Conservation (phyloP, 148 eudicot genomes). For the Selenicereus undatus region DNA sequence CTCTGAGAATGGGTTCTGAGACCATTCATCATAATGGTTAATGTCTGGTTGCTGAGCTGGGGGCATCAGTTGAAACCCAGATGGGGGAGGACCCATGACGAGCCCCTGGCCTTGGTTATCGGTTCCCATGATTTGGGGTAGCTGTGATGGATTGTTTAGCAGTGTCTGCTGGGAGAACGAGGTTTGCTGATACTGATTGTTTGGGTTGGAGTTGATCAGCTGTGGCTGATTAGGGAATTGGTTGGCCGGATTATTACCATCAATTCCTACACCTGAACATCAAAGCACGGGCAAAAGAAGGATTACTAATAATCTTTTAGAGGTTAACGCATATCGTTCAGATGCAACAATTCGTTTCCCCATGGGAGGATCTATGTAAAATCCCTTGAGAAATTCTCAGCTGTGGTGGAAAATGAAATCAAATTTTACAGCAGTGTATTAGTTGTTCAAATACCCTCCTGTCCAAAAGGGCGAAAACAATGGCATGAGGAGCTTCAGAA, state of each 20-base stretch:
- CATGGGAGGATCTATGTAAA: no score
- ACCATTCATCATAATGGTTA: constrained; percentile 72
- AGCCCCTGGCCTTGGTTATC: constrained; percentile 25
- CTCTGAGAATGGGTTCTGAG: constrained; percentile 58
- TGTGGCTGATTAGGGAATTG: constrained; percentile 51
- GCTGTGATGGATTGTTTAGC: constrained; percentile 34
- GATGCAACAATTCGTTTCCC: no score
- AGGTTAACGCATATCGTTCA: no score
- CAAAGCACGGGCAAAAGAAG: neutral
- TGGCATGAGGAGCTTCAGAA: no score
- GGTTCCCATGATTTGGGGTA: constrained; percentile 30
- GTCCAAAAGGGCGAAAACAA: no score
- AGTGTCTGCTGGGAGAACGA: constrained; percentile 33
- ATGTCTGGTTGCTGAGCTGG: constrained; percentile 42
- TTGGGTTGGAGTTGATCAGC: constrained; percentile 19
- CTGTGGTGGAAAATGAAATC: no score
- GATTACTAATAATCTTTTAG: no score
- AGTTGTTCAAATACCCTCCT: no score
- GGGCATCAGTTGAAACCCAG: constrained; percentile 42
- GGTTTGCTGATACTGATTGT: neutral
- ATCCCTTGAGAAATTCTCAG: no score
- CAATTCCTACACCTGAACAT: constrained; percentile 45
- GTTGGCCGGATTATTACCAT: constrained; percentile 38
- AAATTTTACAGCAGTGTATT: no score
- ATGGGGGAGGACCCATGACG: constrained; percentile 41